Base-by-base conservation (phyloP, 1,284 basidiomycete genomes). In the Ceratobasidium sp. region DNA sequence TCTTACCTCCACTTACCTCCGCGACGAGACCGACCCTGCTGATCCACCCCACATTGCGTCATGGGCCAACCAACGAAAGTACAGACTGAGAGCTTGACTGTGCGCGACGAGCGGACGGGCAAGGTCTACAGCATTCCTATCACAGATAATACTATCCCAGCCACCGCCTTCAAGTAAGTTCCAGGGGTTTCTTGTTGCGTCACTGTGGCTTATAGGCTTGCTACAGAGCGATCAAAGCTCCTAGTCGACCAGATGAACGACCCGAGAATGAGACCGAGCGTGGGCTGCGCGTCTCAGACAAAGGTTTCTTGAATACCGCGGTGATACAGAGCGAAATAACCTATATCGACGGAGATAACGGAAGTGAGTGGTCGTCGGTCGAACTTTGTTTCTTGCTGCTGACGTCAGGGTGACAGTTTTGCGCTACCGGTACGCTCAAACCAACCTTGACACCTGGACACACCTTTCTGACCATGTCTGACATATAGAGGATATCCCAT, bases 261-360 rank as follows among this genome's bases (percentile, higher is more conserved):
- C 87, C 88, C 66, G 94, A 96, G 86, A 93, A 96, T 81, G 94
- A 96, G 84, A 91, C 91, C 0, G 87, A 90, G 82, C 91, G 89
- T 75, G 94, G 94, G 0, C 82, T 96, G 33, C 87, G 93, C 47
- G 88, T 96, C 15, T 85, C 88, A 47, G 93, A 96, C 84, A 89
- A 89, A 82, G 93, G 93, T 1, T 95, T 93, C 83, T 81, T 94
- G 83, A 96, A 96, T 79, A 96, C 95, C 1, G 93, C 95, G 45
- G 93, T 95, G 74, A 89, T 96, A 75, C 85, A 89, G 77, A 93
- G 91, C 76, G 82, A 87, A 79, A 96, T 96, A 80, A 96, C 94
- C 0, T 96, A 91, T 79, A 96, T 96, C 79, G 94, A 96, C 80
- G 95, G 94, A 69, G 91, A 94, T 29, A 90, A 89, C 24, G 93